These are phyloP conservation scores for Candida buenavistaensis DNA, from an alignment of 1,139 yeast species.

Conservation along the genomic window DNA sequence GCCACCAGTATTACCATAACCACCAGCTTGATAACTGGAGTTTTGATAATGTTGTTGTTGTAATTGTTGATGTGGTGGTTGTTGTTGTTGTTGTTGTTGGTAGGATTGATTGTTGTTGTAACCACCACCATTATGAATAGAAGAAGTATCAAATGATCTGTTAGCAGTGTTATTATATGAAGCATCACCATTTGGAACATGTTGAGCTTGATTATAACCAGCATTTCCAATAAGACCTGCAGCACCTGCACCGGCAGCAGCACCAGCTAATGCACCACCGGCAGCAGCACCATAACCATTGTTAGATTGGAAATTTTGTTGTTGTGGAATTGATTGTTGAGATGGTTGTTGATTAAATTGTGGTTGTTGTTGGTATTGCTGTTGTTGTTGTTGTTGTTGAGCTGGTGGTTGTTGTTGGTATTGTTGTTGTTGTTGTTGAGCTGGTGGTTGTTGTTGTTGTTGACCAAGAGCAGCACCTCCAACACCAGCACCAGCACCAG, in stretches of 20 bases:
- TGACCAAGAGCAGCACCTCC: constrained; percentile 12
- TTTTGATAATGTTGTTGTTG: constrained; percentile 5
- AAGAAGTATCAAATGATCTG: constrained; percentile 14
- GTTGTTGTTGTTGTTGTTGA: constrained; percentile 5
- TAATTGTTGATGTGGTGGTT: constrained; percentile 8
- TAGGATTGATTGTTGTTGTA: constrained; percentile 7
- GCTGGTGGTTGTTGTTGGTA: constrained; percentile 4
- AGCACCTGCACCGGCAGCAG: constrained; percentile 19
- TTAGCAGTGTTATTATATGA: constrained; percentile 10
- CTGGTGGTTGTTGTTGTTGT: constrained; percentile 8
- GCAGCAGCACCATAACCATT: constrained; percentile 13
- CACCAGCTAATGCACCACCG: constrained; percentile 16
- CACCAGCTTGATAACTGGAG: constrained; percentile 5
- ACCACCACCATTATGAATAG: constrained; percentile 14
- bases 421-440: constrained; percentile 6
- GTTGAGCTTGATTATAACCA: constrained; percentile 10
- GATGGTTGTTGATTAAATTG: constrained; percentile 5
- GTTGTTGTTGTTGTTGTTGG: constrained; percentile 10
- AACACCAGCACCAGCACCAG: constrained; percentile 12
- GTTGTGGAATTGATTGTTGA: constrained; percentile 7
- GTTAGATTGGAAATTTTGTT: constrained; percentile 6
- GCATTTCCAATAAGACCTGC: constrained; percentile 17
- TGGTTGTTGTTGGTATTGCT: constrained; percentile 6
- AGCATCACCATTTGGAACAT: constrained; percentile 8
- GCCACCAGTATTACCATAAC: constrained; percentile 1